Percentiles rank a stretch among this genome's conserved stretches.
Evolutionary conservation across 2,329 filamentous ascomycete species (phyloP).

Genomic region (Echinosphaeria canescens): DNA sequence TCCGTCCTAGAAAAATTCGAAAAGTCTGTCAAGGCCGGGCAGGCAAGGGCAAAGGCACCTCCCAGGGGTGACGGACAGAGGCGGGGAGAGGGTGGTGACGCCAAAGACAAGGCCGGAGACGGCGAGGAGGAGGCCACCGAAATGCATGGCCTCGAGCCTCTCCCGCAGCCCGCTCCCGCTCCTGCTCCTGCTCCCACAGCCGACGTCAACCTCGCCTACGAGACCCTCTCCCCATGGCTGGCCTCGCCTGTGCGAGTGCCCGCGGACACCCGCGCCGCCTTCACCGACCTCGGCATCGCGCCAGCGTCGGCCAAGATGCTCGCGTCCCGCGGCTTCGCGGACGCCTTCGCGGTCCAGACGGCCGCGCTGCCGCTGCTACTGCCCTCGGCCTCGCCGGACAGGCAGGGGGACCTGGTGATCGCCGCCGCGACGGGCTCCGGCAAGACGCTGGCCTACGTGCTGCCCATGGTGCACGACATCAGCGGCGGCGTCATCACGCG

Average conservation of each 20-base stretch:
- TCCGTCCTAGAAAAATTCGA: conserved; percentile 29
- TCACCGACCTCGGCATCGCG: conserved; percentile 40
- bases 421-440: conserved; percentile 90
- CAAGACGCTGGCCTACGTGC: conserved; percentile 79
- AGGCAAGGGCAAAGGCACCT: conserved; percentile 14
- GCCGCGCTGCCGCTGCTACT: conserved; percentile 64
- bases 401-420: conserved; percentile 63
- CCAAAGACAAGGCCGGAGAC: conserved; percentile 11
- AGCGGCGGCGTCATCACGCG: conserved; percentile 39
- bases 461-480: conserved; percentile 66
- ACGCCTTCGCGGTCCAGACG: conserved; percentile 63
- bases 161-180: conserved; percentile 55
- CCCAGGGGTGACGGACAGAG: too few relatives aligned
- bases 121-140: conserved; percentile 6
- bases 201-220: conserved; percentile 41
- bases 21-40: conserved; percentile 27
- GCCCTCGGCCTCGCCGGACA: conserved; percentile 33
- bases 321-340: conserved; percentile 41
- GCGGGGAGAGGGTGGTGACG: conserved; percentile 8
- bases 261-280: conserved; percentile 34
- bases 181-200: conserved; percentile 38
- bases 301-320: conserved; percentile 38
- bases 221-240: conserved; percentile 65
- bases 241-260: conserved; percentile 51
- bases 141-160: conserved; percentile 53